Conservation (phyloP, 2,329 filamentous ascomycete species). For the Arthroderma sp. region DNA sequence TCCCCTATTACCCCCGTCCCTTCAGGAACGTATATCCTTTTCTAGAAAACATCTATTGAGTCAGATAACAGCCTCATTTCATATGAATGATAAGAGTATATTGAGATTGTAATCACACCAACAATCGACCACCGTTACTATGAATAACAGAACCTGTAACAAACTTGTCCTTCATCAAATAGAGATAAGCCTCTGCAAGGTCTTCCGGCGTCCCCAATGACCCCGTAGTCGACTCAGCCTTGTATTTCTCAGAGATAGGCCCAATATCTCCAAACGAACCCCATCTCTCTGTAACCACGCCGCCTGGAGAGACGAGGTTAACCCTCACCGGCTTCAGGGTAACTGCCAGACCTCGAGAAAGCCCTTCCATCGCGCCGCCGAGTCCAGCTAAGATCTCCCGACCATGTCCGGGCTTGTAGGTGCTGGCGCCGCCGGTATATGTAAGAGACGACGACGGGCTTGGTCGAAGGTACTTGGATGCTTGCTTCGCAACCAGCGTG, state of each 20-base stretch:
- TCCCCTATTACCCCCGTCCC: too few relatives aligned
- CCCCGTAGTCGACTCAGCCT: conserved; percentile 19
- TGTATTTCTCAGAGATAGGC: conserved; percentile 23
- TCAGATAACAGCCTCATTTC: too few relatives aligned
- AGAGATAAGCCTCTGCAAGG: conserved; percentile 35
- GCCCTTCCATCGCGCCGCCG: conserved; percentile 21
- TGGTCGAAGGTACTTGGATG: conserved; percentile 25
- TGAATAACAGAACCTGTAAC: conserved; percentile 26
- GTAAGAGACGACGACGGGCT: conserved; percentile 27
- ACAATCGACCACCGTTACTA: conserved; percentile 1
- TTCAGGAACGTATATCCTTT: too few relatives aligned
- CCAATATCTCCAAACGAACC: conserved; percentile 16
- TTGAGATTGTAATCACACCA: neutral
- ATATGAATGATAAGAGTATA: too few relatives aligned
- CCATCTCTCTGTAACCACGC: conserved; percentile 32
- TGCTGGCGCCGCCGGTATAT: conserved; percentile 30
- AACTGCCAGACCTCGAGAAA: conserved; percentile 29
- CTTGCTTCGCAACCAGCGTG: conserved; percentile 32
- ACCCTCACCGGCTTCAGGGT: conserved; percentile 34
- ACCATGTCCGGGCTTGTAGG: conserved; percentile 24
- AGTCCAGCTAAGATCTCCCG: conserved; percentile 23
- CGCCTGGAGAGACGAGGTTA: conserved; percentile 33
- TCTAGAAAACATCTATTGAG: too few relatives aligned
- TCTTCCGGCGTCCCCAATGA: conserved; percentile 25
- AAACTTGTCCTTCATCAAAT: conserved; percentile 34